A percentile compares a stretch with the other conserved stretches of the same genome.
These are phyloP conservation scores for Pseudozyma flocculosa DNA, from an alignment of 1,284 basidiomycete genomes.

Conservation along the genomic window DNA sequence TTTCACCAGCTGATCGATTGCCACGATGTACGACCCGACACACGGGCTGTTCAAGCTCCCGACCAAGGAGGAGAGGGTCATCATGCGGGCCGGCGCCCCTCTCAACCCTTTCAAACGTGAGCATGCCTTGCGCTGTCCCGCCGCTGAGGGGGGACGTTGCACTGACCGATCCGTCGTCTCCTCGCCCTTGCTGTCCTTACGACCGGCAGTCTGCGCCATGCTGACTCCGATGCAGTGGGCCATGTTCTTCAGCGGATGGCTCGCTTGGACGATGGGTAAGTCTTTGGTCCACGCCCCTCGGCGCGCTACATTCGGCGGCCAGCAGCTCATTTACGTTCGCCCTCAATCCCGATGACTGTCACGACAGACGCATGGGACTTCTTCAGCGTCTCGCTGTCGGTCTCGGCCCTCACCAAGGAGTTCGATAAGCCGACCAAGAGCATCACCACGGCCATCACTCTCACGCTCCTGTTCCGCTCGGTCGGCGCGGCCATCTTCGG, in stretches of 20 bases:
- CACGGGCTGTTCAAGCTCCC: constrained; percentile 52
- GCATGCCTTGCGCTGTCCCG: constrained; percentile 1
- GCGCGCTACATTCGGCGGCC: too few relatives aligned
- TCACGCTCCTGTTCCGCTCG: constrained; percentile 87
- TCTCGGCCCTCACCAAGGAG: constrained; percentile 17
- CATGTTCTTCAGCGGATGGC: constrained; percentile 49
- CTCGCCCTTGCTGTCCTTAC: neutral
- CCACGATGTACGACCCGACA: constrained; percentile 44
- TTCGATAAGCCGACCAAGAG: constrained; percentile 19
- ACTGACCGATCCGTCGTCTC: too few relatives aligned
- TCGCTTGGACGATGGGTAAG: constrained; percentile 43
- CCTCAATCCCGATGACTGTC: too few relatives aligned
- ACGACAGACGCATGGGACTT: constrained; percentile 54
- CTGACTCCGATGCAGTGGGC: constrained; percentile 37
- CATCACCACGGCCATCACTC: constrained; percentile 71
- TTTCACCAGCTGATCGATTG: too few relatives aligned
- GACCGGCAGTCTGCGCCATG: constrained; percentile 23
- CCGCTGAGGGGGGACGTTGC: too few relatives aligned
- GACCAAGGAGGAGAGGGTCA: constrained; percentile 43
- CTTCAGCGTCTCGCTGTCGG: constrained; percentile 52
- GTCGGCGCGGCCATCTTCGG: constrained; percentile 80
- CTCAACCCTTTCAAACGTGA: constrained; percentile 48
- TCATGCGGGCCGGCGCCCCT: constrained; percentile 43
- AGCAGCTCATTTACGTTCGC: too few relatives aligned
- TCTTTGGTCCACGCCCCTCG: neutral